Evolutionary conservation across 2,329 filamentous ascomycete species (phyloP), one percentile per base, ranked within the genome.

Genomic region (Cladophialophora yegresii): DNA sequence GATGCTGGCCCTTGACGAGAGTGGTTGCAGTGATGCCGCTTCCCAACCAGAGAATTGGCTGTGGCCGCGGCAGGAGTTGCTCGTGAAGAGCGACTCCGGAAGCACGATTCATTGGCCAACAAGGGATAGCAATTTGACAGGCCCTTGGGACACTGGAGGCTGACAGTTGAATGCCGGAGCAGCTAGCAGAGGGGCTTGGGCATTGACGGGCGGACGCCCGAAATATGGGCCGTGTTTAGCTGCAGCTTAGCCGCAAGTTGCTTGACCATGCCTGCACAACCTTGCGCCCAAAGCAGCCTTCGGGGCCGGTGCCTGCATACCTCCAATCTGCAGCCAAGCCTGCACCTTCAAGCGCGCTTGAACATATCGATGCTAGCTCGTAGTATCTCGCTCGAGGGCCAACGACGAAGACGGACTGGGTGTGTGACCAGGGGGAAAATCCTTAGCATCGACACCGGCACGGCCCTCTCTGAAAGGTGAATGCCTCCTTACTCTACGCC

Each of bases 381-480:
- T 20, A 28, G 26, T 16, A 43, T 43, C 36, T 43, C 36, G 36
- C 36, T 43, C 36, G n/a, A 43, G 36, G 16, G 36, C 36, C 36
- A 43, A n/a, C 36, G 13, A 58, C 49, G 33, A 62, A 55, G 58
- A 32, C 32, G n/a, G n/a, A n/a, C 36, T 47, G 28, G 53, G 47
- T 57, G 59, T 43, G 26, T 32, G 50, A 26, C 58, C 32, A 54
- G 58, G 36, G 53, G 23, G 20, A 51, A 56, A 60, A 60, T 43
- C 47, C 50, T 63, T 66, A 66, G 64, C 61, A 58, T 53, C 58
- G 33, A 62, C 58, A 49, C 65, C 65, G 62, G 65, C 55, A 67
- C 65, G 65, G 65, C 59, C 65, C 65, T 63, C 54, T 26, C 22
- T 51, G 47, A 66, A 32, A 40, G 56, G 30, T 56, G 22, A 49